Percentiles rank a stretch among this genome's conserved stretches.
These are phyloP conservation scores for Fraxinus dipetala DNA, from an alignment of 305 asterid genomes.

Conservation along the genomic window DNA sequence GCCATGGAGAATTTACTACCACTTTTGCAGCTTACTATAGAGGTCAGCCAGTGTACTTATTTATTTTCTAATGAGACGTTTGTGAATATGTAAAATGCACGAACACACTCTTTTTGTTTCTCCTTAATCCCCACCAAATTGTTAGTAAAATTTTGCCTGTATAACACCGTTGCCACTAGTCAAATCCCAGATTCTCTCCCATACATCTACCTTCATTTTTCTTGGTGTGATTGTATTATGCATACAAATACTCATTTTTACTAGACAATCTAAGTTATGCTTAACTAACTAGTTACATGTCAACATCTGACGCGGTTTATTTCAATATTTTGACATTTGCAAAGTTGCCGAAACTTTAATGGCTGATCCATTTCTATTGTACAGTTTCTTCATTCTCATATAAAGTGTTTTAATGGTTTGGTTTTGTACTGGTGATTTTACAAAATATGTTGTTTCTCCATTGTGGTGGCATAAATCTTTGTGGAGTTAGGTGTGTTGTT, in stretches of 20 bases:
- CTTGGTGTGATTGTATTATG: background rate
- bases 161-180: background rate
- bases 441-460: background rate
- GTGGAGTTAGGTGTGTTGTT: background rate
- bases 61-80: conserved; percentile 8
- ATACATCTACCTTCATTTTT: background rate
- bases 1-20: conserved; percentile 8
- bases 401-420: background rate
- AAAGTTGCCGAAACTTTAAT: background rate
- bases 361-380: background rate
- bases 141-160: background rate
- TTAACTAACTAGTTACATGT: background rate
- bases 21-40: conserved; percentile 6
- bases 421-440: background rate
- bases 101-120: conserved; percentile 5
- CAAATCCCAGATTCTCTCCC: background rate
- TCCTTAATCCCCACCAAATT: background rate
- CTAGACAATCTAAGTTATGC: background rate
- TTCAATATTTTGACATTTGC: background rate
- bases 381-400: background rate
- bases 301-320: background rate
- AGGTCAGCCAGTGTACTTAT: conserved; percentile 15
- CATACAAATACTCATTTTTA: background rate
- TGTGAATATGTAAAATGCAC: conserved; percentile 30
- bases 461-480: background rate